Evolutionary conservation across 257 asterid species (phyloP).

Genomic region (Handroanthus guayacan): DNA sequence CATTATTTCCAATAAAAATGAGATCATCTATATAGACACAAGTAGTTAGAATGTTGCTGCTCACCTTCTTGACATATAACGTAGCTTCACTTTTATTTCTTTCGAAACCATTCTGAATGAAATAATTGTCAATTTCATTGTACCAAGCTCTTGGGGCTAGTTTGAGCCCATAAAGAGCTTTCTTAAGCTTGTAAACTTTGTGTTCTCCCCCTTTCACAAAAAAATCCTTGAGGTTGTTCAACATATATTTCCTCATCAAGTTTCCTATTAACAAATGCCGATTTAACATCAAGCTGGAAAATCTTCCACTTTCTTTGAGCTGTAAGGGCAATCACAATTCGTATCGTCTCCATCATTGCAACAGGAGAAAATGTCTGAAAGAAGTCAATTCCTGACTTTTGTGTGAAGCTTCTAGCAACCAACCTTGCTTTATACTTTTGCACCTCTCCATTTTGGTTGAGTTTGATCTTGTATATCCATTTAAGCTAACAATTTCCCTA

Average conservation of each 20-base stretch:
- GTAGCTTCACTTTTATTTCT: neutral
- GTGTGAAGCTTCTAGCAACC: neutral
- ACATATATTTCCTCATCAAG: neutral
- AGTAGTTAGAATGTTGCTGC: too few relatives aligned
- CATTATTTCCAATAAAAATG: neutral
- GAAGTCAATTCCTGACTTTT: neutral
- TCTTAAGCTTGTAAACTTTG: neutral
- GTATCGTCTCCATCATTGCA: neutral
- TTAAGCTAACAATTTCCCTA: neutral
- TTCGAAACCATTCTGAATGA: neutral
- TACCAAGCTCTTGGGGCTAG: neutral
- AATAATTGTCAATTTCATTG: neutral
- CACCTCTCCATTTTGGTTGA: neutral
- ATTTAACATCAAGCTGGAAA: neutral
- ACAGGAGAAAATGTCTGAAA: neutral
- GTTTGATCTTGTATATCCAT: neutral
- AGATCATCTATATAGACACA: neutral
- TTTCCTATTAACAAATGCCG: too few relatives aligned
- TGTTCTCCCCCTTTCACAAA: neutral
- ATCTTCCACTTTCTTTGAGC: neutral
- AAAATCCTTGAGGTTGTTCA: neutral
- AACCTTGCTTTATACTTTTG: neutral
- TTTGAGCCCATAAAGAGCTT: neutral
- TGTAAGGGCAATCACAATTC: neutral
- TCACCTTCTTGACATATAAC: too few relatives aligned